A percentile compares a stretch with the other conserved stretches of the same genome.
Conservation (phyloP, 2,329 filamentous ascomycete species). For the Aureobasidium subglaciale region DNA sequence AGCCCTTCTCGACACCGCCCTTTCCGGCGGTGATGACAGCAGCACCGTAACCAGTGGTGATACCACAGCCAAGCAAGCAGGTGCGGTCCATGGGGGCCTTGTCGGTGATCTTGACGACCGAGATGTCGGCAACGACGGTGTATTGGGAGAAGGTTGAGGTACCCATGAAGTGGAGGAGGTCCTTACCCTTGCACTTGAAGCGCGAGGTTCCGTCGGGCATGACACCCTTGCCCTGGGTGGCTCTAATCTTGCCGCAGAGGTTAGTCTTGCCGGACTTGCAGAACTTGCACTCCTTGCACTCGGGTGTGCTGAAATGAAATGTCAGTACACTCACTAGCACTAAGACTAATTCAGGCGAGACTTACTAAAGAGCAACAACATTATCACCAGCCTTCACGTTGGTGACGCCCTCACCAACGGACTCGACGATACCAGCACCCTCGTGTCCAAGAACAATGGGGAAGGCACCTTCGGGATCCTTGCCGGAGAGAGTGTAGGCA, state of each 20-base stretch:
- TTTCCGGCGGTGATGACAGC: conserved; percentile 80
- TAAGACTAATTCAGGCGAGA: conserved; percentile 15
- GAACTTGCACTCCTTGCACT: conserved; percentile 98
- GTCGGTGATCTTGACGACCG: conserved; percentile 84
- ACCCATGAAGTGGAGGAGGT: conserved; percentile 98
- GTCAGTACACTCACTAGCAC: conserved; percentile 18
- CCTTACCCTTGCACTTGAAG: conserved; percentile 91
- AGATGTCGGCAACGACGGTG: conserved; percentile 97
- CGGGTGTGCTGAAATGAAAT: conserved; percentile 65
- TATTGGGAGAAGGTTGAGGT: conserved; percentile 98
- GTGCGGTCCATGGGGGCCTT: conserved; percentile 93
- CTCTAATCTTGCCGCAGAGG: conserved; percentile 96
- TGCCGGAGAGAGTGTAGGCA: conserved; percentile 90
- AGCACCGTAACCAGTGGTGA: conserved; percentile 96
- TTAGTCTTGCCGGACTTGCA: conserved; percentile 99
- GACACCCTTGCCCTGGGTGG: conserved; percentile 88
- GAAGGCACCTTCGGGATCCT: conserved; percentile 94
- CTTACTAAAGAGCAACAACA: conserved; percentile 80
- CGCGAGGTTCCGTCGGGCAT: conserved; percentile 96
- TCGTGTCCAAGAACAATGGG: conserved; percentile 85
- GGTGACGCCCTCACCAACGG: conserved; percentile 88
- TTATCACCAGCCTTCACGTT: conserved; percentile 90
- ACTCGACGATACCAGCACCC: conserved; percentile 87
- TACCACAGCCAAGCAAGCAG: conserved; percentile 92
- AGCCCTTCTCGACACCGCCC: conserved; percentile 67